These are phyloP conservation scores for Trichoderma oligosporum DNA, from an alignment of 2,329 filamentous ascomycete genomes.

Conservation along the genomic window DNA sequence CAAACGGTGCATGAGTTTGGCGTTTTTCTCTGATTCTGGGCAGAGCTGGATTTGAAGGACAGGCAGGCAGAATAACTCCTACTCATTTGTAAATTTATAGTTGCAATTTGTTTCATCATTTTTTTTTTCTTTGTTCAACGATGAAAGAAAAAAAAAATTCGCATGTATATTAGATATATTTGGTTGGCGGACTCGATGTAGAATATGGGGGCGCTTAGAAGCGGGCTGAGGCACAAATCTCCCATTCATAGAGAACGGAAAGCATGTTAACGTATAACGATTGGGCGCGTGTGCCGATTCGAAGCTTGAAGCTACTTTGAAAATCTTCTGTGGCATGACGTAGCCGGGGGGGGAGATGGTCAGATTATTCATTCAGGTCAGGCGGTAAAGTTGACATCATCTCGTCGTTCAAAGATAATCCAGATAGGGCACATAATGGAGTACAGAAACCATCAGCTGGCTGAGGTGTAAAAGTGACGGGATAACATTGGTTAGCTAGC, in stretches of 20 bases:
- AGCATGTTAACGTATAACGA: background rate
- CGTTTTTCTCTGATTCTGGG: too few relatives aligned
- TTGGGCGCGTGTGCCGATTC: too few relatives aligned
- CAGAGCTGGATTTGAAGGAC: too few relatives aligned
- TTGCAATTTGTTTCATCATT: too few relatives aligned
- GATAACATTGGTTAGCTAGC: too few relatives aligned
- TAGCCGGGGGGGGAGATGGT: background rate
- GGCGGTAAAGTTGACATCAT: background rate
- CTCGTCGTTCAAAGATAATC: background rate
- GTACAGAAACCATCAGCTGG: too few relatives aligned
- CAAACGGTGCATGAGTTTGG: too few relatives aligned
- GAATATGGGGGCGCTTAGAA: background rate
- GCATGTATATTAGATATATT: constrained; percentile 2
- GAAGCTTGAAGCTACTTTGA: background rate
- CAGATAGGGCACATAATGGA: too few relatives aligned
- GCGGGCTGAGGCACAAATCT: background rate
- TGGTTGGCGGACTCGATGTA: background rate
- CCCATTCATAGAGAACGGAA: background rate
- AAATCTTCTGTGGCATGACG: background rate
- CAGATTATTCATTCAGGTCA: background rate
- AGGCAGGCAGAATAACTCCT: too few relatives aligned
- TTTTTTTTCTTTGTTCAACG: too few relatives aligned
- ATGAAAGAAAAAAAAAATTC: background rate
- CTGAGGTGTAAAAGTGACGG: too few relatives aligned
- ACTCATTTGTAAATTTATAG: too few relatives aligned